Base-by-base conservation (phyloP, 1,284 basidiomycete species). In the Ceratobasidium sp. region DNA sequence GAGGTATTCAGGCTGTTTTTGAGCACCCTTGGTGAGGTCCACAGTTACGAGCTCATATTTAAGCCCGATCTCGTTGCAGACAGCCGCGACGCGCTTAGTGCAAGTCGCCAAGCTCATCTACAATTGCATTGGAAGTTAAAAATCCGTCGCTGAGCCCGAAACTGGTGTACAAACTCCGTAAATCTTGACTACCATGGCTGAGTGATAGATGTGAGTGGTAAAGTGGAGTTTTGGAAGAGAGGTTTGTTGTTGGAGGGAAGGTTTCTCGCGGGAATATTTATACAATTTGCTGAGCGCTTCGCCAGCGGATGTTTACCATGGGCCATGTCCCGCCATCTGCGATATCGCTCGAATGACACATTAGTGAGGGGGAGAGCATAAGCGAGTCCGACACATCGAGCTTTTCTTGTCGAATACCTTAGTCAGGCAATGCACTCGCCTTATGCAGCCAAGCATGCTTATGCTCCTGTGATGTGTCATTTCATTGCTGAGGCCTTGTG, bases 31-130 rank as follows among this genome's bases (percentile, higher is more conserved):
- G 7, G n/a, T 31, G 19, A 58, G 24, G 41, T 74, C 62, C 1
- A 74, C 41, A 0, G 11, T 4, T n/a, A 46, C 27, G 11, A 74
- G 13, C 14, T 74, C 49, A 27, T 66, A 74, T 9, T 65, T 58
- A 16, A 74, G 22, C n/a, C 64, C 73, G 14, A 74, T n/a, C 41
- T 74, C 73, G 29, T 74, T 74, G 66, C 64, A 56, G 37, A 74
- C 61, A 22, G 51, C 46, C 53, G 24, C 27, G 31, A 76, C 74
- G 4, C 76, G 74, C 49, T 68, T 69, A 11, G 76, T 76, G 54
- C 69, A 76, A 1, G 69, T 63, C 1, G 76, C 74, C 14, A 74
- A 9, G 2, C 22, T 34, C 19, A 27, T n/a, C 66, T 69, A 48
- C 24, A 14, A 46, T 31, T 1, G 7, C 31, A 4, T 16, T 49